phyloP scores from a whole-genome alignment of 169 alveolate species.

The Babesia microti region DNA sequence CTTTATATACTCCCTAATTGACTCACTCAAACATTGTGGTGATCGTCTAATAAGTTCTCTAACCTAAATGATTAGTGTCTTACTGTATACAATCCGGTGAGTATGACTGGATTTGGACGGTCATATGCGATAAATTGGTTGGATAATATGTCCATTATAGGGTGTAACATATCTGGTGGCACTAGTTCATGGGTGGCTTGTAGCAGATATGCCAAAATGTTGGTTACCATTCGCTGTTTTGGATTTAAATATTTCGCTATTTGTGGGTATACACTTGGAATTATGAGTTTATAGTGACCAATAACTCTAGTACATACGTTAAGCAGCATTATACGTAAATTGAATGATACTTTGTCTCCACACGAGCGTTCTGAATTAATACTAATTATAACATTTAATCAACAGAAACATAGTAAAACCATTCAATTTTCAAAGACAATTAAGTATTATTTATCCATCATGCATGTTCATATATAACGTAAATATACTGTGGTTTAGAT shows the following conservation, averaged over 20 bases:
- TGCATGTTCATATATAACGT: too few species aligned
- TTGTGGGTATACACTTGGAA: constrained; percentile 34
- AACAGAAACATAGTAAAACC: too few species aligned
- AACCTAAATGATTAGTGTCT: constrained; percentile 31
- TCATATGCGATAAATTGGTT: constrained; percentile 31
- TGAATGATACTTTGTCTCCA: too few species aligned
- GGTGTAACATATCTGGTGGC: constrained; percentile 71
- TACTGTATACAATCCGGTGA: constrained; percentile 34
- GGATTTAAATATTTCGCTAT: constrained; percentile 60
- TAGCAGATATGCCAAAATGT: constrained; percentile 69
- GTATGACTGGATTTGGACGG: constrained; percentile 26
- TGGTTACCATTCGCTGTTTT: constrained; percentile 70
- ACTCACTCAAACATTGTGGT: too few species aligned
- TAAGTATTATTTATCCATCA: too few species aligned
- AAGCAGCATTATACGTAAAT: constrained; percentile 10
- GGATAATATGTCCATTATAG: constrained; percentile 43
- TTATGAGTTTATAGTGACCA: constrained; percentile 10
- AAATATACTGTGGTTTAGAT: too few species aligned
- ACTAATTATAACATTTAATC: too few species aligned
- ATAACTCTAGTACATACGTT: constrained; percentile 24
- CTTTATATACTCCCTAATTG: too few species aligned
- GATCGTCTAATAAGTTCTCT: constrained; percentile 65
- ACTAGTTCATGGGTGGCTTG: constrained; percentile 76
- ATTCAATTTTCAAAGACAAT: too few species aligned
- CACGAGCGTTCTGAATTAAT: too few species aligned